Percentiles rank a stretch among this genome's conserved stretches.
Evolutionary conservation across 148 eudicot genomes (phyloP).

Genomic region (Camellia sinensis): DNA sequence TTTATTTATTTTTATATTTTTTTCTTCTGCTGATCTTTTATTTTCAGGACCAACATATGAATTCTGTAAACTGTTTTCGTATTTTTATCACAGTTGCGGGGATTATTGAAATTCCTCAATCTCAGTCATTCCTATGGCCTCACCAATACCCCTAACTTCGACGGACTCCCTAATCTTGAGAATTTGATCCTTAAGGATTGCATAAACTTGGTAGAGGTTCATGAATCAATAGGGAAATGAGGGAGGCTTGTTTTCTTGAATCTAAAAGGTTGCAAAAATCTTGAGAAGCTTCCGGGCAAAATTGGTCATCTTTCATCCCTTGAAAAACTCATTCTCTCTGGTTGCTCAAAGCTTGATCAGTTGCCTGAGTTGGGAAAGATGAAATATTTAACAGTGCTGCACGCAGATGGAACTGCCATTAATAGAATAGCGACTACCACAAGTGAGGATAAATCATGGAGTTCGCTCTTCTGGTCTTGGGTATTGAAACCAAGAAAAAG

Average conservation of each 20-base stretch:
- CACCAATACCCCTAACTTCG: neutral
- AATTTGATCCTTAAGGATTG: neutral
- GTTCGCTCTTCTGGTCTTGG: neutral
- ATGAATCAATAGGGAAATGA: slow-evolving; percentile 1
- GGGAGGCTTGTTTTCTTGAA: slow-evolving; percentile 7
- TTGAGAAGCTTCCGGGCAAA: slow-evolving; percentile 3
- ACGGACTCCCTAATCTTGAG: neutral
- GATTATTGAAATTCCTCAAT: neutral
- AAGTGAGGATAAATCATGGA: neutral
- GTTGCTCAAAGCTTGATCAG: slow-evolving; percentile 10
- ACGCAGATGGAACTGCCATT: neutral
- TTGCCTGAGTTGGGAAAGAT: neutral
- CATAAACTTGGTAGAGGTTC: slow-evolving; percentile 3
- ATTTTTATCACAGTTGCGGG: neutral
- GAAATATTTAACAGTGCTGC: neutral
- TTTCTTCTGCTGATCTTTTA: neutral
- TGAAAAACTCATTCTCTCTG: slow-evolving; percentile 6
- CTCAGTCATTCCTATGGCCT: neutral
- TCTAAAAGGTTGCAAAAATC: slow-evolving; percentile 13
- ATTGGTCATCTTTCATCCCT: slow-evolving; percentile 1
- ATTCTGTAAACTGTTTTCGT: neutral
- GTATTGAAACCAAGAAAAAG: neutral
- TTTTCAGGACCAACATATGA: neutral
- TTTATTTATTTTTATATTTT: neutral
- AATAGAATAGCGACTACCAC: neutral